phyloP scores from a whole-genome alignment of 1,284 basidiomycete genomes.

The Papiliotrema terrestris region DNA sequence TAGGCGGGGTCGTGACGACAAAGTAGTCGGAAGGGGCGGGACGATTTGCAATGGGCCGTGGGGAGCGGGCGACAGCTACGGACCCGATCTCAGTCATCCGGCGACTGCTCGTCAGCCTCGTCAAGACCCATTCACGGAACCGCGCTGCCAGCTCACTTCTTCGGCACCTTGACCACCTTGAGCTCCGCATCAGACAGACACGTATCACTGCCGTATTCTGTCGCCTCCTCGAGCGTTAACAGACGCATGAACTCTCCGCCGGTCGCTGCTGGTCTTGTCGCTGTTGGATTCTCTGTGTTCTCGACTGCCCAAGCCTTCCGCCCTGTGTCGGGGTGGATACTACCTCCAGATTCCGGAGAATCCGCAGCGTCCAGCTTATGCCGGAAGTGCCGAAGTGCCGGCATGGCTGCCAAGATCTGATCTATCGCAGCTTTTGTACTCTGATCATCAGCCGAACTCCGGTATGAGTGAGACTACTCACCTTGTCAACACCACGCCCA shows the following conservation, averaged over 20 bases:
- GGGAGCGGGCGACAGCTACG: slow-evolving; percentile 1
- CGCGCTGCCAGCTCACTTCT: too few relatives aligned
- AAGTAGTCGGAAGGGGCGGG: slow-evolving; percentile 1
- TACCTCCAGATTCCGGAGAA: background rate
- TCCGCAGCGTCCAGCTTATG: slow-evolving; percentile 7
- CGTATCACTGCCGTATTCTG: slow-evolving; percentile 14
- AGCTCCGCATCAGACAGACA: background rate
- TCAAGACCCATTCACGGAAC: too few relatives aligned
- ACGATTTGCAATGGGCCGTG: background rate
- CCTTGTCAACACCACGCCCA: slow-evolving; percentile 9
- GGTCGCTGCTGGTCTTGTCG: slow-evolving; percentile 22
- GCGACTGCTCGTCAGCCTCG: background rate
- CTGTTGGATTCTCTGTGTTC: slow-evolving; percentile 15
- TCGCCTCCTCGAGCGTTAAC: slow-evolving; percentile 22
- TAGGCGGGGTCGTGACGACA: background rate
- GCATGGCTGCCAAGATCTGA: slow-evolving; percentile 22
- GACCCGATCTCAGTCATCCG: slow-evolving; percentile 5
- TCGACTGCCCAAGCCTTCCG: background rate
- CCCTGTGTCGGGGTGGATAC: background rate
- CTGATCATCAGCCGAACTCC: slow-evolving; percentile 5
- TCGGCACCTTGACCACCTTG: too few relatives aligned
- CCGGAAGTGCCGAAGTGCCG: slow-evolving; percentile 21
- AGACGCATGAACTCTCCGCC: slow-evolving; percentile 15
- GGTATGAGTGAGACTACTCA: slow-evolving; percentile 3
- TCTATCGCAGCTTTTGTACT: slow-evolving; percentile 22